A percentile compares a stretch with the other conserved stretches of the same genome.
phyloP scores from a whole-genome alignment of 768 basidiomycete genomes.

The Xerocomus potaroensis region DNA sequence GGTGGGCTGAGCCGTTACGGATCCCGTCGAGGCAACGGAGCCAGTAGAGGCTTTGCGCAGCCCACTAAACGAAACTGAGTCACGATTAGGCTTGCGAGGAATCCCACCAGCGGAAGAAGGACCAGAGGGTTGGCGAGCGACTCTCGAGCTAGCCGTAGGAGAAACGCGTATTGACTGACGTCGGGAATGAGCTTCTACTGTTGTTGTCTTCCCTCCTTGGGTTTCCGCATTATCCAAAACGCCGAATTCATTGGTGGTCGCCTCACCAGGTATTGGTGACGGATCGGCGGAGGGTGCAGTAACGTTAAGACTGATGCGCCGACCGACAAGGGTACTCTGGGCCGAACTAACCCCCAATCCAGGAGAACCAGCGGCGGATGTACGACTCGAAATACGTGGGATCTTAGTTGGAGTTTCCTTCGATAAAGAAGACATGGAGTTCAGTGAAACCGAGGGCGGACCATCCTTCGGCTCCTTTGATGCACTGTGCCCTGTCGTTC shows the following conservation, averaged over 20 bases:
- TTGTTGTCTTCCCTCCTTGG: slow-evolving; percentile 37
- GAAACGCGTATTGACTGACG: slow-evolving; percentile 63
- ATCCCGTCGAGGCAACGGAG: slow-evolving; percentile 67
- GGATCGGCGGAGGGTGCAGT: slow-evolving; percentile 57
- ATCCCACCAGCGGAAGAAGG: slow-evolving; percentile 43
- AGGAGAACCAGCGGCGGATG: slow-evolving; percentile 72
- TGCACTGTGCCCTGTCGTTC: slow-evolving; percentile 49
- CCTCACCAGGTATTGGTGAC: slow-evolving; percentile 50
- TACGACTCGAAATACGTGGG: slow-evolving; percentile 84
- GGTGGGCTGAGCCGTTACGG: slow-evolving; percentile 43
- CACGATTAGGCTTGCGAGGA: slow-evolving; percentile 67
- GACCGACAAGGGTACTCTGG: slow-evolving; percentile 42
- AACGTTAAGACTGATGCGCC: slow-evolving; percentile 64
- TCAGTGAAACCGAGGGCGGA: slow-evolving; percentile 49
- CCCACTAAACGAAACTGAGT: slow-evolving; percentile 74
- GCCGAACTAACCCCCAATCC: slow-evolving; percentile 59
- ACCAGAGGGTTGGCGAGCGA: slow-evolving; percentile 59
- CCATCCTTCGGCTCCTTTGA: slow-evolving; percentile 55
- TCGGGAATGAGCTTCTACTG: slow-evolving; percentile 35
- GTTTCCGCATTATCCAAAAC: slow-evolving; percentile 63
- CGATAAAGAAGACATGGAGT: slow-evolving; percentile 46
- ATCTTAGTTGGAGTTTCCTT: slow-evolving; percentile 94
- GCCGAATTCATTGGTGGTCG: slow-evolving; percentile 71
- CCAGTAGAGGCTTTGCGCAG: slow-evolving; percentile 81
- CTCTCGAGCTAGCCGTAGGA: slow-evolving; percentile 56